Evolutionary conservation across 352 stramenopile genomes (phyloP).

Genomic region (Phytophthora sp.): DNA sequence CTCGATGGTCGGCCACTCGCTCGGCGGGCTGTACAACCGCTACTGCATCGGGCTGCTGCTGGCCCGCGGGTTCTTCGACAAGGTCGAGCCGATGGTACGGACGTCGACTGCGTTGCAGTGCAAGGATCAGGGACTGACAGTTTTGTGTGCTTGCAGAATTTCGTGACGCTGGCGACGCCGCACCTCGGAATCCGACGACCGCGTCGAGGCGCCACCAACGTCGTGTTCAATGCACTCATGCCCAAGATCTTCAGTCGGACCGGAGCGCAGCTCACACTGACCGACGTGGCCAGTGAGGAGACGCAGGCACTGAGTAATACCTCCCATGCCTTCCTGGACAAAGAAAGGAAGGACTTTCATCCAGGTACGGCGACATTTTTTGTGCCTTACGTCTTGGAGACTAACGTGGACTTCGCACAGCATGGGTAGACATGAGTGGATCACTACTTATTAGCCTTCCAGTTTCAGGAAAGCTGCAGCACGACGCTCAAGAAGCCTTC

Average conservation of each 20-base stretch:
- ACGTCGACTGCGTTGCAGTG: neutral
- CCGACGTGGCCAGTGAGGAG: conserved; percentile 54
- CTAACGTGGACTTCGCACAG: conserved; percentile 12
- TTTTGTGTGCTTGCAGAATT: conserved; percentile 56
- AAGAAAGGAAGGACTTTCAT: conserved; percentile 35
- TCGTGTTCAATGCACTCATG: conserved; percentile 67
- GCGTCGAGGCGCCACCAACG: conserved; percentile 61
- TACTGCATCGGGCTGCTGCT: conserved; percentile 78
- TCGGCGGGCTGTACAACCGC: conserved; percentile 80
- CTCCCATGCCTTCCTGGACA: conserved; percentile 21
- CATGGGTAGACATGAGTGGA: conserved; percentile 33
- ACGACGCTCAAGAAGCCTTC: conserved; percentile 29
- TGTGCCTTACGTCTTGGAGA: neutral
- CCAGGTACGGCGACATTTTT: conserved; percentile 18
- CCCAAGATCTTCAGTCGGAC: conserved; percentile 78
- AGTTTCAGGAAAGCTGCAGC: neutral
- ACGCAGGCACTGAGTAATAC: conserved; percentile 46
- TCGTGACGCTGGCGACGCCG: conserved; percentile 80
- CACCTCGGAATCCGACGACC: conserved; percentile 78
- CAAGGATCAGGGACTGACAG: conserved; percentile 1
- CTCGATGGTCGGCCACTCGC: conserved; percentile 79
- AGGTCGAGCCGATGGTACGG: conserved; percentile 70
- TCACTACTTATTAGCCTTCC: conserved; percentile 37
- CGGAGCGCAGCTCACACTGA: conserved; percentile 66
- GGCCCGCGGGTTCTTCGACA: conserved; percentile 71